Conservation (phyloP, 2,329 filamentous ascomycete genomes). For the Nigrospora sphaerica region DNA sequence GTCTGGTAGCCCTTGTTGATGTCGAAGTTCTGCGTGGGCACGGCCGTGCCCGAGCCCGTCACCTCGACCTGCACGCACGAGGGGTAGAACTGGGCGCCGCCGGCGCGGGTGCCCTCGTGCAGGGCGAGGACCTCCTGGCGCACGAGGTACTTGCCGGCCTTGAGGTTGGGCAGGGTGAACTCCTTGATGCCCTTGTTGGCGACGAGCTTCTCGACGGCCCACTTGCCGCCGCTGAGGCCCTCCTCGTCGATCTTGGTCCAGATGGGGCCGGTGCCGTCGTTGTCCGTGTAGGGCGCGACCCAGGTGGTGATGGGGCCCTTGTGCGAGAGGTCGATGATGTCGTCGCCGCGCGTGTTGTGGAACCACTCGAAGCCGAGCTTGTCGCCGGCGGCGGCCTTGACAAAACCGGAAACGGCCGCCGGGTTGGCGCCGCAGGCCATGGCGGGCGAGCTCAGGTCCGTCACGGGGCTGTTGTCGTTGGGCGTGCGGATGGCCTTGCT, state of each 20-base stretch:
- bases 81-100: slow-evolving; percentile 48
- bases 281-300: slow-evolving; percentile 34
- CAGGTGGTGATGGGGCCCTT: slow-evolving; percentile 46
- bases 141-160: slow-evolving; percentile 33
- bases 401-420: slow-evolving; percentile 33
- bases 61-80: slow-evolving; percentile 55
- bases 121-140: slow-evolving; percentile 32
- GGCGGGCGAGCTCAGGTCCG: slow-evolving; percentile 33
- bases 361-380: slow-evolving; percentile 42
- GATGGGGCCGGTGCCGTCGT: slow-evolving; percentile 30
- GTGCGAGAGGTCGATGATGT: slow-evolving; percentile 47
- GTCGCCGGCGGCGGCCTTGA: slow-evolving; percentile 38
- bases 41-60: slow-evolving; percentile 42
- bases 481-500: slow-evolving; percentile 36
- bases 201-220: slow-evolving; percentile 44
- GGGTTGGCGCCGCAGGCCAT: slow-evolving; percentile 38
- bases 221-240: slow-evolving; percentile 25
- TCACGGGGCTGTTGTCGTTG: slow-evolving; percentile 33
- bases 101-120: slow-evolving; percentile 27
- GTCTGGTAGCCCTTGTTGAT: slow-evolving; percentile 48
- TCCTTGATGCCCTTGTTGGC: slow-evolving; percentile 33
- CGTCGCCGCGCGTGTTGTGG: slow-evolving; percentile 40
- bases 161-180: slow-evolving; percentile 29
- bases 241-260: slow-evolving; percentile 48
- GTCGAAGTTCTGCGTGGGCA: slow-evolving; percentile 33